These are phyloP conservation scores for Erythrophleum fordii DNA, from an alignment of 306 rosid species.

Conservation along the genomic window DNA sequence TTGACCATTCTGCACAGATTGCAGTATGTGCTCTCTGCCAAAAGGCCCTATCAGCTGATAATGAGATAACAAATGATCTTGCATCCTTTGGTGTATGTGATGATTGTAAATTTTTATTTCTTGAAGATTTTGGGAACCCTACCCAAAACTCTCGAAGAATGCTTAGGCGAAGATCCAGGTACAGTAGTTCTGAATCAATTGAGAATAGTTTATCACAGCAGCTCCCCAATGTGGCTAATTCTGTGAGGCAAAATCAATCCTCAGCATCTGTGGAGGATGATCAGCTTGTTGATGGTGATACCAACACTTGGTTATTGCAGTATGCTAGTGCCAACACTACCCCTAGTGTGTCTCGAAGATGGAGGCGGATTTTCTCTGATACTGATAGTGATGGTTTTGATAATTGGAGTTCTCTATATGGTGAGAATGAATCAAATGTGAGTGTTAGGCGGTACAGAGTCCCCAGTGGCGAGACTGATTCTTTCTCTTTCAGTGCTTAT, in stretches of 20 bases:
- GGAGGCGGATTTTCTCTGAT: conserved; percentile 73
- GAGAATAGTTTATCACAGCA: conserved; percentile 58
- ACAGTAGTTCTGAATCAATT: conserved; percentile 68
- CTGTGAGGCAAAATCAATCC: conserved; percentile 55
- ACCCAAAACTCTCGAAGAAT: conserved; percentile 47
- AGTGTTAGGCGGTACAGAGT: conserved; percentile 63
- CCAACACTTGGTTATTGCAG: conserved; percentile 52
- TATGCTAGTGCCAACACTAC: conserved; percentile 65
- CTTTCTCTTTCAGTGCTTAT: conserved; percentile 67
- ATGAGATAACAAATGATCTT: conserved; percentile 54
- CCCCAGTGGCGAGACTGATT: conserved; percentile 69
- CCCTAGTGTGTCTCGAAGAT: conserved; percentile 74
- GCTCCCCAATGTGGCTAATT: conserved; percentile 53
- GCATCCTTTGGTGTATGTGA: conserved; percentile 60
- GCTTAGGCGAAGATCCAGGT: conserved; percentile 65
- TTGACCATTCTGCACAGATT: conserved; percentile 42
- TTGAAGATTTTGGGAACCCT: conserved; percentile 70
- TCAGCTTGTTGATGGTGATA: conserved; percentile 54
- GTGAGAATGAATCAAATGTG: conserved; percentile 72
- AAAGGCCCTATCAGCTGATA: conserved; percentile 56
- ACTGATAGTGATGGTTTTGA: conserved; percentile 84
- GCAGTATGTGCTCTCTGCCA: conserved; percentile 70
- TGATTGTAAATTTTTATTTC: conserved; percentile 86
- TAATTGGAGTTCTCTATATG: conserved; percentile 64
- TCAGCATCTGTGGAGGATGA: conserved; percentile 56